phyloP scores from a whole-genome alignment of 495 filamentous ascomycete species.

The Aspergillus homomorphus region DNA sequence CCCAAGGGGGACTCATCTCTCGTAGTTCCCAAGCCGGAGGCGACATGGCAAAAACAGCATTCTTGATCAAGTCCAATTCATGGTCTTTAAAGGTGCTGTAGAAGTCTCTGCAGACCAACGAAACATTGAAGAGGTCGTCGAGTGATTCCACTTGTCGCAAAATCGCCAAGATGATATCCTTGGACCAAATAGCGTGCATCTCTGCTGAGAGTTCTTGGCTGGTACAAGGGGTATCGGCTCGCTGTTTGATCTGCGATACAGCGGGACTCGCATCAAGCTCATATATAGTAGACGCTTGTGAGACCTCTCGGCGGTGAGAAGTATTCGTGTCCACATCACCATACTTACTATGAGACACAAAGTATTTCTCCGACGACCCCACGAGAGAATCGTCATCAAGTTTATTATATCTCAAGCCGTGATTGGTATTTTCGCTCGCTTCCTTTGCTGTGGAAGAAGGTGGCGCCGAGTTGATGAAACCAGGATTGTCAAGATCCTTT shows the following conservation, averaged over 20 bases:
- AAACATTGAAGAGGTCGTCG: slow-evolving; percentile 57
- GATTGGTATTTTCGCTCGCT: slow-evolving; percentile 3
- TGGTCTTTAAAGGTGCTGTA: slow-evolving; percentile 60
- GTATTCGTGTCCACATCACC: slow-evolving; percentile 14
- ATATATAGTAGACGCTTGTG: slow-evolving; percentile 28
- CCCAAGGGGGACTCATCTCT: slow-evolving; percentile 58
- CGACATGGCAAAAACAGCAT: slow-evolving; percentile 53
- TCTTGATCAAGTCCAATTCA: slow-evolving; percentile 55
- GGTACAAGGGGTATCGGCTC: slow-evolving; percentile 10
- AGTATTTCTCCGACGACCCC: slow-evolving; percentile 23
- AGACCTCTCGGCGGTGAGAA: slow-evolving; percentile 20
- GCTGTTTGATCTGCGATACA: slow-evolving; percentile 19
- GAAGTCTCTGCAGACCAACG: slow-evolving; percentile 54
- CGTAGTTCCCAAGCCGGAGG: slow-evolving; percentile 65
- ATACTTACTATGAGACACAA: slow-evolving; percentile 22
- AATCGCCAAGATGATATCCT: slow-evolving; percentile 49
- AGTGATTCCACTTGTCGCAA: slow-evolving; percentile 49
- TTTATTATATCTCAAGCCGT: neutral
- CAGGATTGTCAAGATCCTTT: slow-evolving; percentile 16
- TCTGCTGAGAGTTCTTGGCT: slow-evolving; percentile 11
- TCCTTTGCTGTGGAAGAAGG: slow-evolving; percentile 1
- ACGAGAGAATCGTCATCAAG: neutral
- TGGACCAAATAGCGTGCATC: slow-evolving; percentile 44
- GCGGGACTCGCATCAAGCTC: slow-evolving; percentile 38
- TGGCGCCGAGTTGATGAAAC: neutral